Conservation (phyloP, 1,284 basidiomycete genomes). For the Pseudozyma sp. region DNA sequence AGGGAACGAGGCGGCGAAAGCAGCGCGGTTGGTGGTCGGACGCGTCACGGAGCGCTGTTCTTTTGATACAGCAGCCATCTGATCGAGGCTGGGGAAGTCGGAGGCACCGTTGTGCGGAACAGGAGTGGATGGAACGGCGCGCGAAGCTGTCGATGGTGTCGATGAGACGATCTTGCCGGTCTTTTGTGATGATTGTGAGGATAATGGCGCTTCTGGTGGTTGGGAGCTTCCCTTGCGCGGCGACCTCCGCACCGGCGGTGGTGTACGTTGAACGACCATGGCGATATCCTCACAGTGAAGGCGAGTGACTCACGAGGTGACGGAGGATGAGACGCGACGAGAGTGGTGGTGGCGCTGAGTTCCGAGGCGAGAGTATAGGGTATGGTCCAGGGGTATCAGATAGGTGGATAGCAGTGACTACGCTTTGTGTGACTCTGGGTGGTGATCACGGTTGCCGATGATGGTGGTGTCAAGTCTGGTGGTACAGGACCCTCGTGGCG, state of each 20-base stretch:
- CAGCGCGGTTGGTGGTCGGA: slow-evolving; percentile 28
- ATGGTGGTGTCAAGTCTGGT: neutral
- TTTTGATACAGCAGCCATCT: slow-evolving; percentile 47
- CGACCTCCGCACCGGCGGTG: slow-evolving; percentile 33
- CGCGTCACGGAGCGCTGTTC: slow-evolving; percentile 35
- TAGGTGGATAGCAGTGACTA: slow-evolving; percentile 1
- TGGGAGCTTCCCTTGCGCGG: slow-evolving; percentile 27
- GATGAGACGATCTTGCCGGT: slow-evolving; percentile 20
- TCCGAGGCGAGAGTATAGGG: neutral
- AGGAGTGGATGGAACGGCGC: slow-evolving; percentile 26
- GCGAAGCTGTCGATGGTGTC: slow-evolving; percentile 18
- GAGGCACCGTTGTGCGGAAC: slow-evolving; percentile 15
- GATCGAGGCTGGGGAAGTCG: slow-evolving; percentile 45
- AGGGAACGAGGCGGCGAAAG: slow-evolving; percentile 31
- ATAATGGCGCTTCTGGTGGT: slow-evolving; percentile 13
- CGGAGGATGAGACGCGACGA: neutral
- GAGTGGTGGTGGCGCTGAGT: neutral
- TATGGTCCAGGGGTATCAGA: slow-evolving; percentile 23
- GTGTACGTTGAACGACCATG: slow-evolving; percentile 43
- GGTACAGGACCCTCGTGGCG: too few species aligned
- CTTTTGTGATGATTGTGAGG: slow-evolving; percentile 14
- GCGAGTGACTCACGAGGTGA: too few species aligned
- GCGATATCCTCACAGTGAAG: neutral
- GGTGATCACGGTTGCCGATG: neutral
- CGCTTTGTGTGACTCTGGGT: neutral